phyloP scores from a whole-genome alignment of 495 filamentous ascomycete species.

The Lasiosphaeria miniovina region DNA sequence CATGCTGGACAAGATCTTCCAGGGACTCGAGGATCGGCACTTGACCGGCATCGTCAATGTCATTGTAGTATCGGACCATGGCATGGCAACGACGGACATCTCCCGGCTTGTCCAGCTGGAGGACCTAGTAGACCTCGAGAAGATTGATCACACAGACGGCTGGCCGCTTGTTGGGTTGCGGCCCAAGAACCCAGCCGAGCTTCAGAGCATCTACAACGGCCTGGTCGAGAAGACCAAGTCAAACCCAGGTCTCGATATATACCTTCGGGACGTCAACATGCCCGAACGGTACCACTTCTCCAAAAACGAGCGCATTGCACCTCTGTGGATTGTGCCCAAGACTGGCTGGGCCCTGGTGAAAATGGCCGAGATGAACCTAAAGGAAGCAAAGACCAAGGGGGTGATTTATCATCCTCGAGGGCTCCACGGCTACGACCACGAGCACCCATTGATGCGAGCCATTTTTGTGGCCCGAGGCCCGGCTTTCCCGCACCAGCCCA shows the following conservation, averaged over 20 bases:
- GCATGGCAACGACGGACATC: slow-evolving; percentile 89
- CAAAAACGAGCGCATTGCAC: slow-evolving; percentile 81
- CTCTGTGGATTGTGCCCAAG: slow-evolving; percentile 88
- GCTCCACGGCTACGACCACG: slow-evolving; percentile 86
- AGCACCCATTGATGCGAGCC: slow-evolving; percentile 86
- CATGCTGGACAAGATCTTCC: slow-evolving; percentile 73
- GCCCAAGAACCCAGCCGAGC: slow-evolving; percentile 61
- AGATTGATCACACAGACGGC: slow-evolving; percentile 83
- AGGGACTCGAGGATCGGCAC: slow-evolving; percentile 75
- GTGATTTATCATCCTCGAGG: slow-evolving; percentile 69
- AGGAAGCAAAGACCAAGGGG: slow-evolving; percentile 57
- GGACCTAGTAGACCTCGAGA: slow-evolving; percentile 70
- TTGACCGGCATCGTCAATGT: slow-evolving; percentile 88
- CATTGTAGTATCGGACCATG: slow-evolving; percentile 97
- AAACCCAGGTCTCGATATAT: slow-evolving; percentile 74
- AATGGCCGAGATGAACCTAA: slow-evolving; percentile 70
- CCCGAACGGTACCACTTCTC: slow-evolving; percentile 85
- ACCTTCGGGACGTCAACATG: slow-evolving; percentile 77
- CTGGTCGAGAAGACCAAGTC: slow-evolving; percentile 50
- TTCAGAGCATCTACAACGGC: slow-evolving; percentile 50
- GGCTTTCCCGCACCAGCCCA: slow-evolving; percentile 78
- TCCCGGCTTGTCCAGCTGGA: slow-evolving; percentile 90
- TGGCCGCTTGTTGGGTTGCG: slow-evolving; percentile 92
- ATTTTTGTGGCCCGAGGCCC: slow-evolving; percentile 88
- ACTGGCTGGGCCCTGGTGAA: slow-evolving; percentile 86